phyloP scores from a whole-genome alignment of 306 rosid species.

The Macrotyloma uniflorum region DNA sequence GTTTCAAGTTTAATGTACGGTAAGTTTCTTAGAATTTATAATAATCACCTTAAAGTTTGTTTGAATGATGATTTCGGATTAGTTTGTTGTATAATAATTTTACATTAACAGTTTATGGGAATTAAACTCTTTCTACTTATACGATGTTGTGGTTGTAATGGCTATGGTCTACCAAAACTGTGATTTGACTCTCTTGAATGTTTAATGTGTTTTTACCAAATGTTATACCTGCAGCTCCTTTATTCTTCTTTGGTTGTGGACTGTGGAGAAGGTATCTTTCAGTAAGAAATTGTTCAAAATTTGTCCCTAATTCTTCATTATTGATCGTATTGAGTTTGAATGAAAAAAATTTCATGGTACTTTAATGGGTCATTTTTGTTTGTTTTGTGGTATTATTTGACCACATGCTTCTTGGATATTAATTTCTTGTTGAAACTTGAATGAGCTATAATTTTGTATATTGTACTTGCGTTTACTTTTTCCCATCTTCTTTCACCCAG shows the following conservation, averaged over 20 bases:
- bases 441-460: neutral
- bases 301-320: neutral
- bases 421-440: neutral
- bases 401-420: neutral
- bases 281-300: neutral
- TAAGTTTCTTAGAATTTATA: neutral
- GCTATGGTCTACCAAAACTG: neutral
- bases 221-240: neutral
- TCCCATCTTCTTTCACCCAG: constrained; percentile 48
- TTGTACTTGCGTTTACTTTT: constrained; percentile 16
- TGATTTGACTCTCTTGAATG: neutral
- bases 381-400: neutral
- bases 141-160: neutral
- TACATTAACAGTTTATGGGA: neutral
- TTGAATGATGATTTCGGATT: neutral
- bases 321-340: neutral
- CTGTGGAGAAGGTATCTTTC: neutral
- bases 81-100: neutral
- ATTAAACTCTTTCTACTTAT: neutral
- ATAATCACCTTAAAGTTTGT: neutral
- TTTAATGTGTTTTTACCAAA: neutral
- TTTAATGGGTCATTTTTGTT: neutral
- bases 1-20: too few relatives aligned
- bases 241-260: constrained; percentile 1
- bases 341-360: neutral